Evolutionary conservation across 352 stramenopile genomes (phyloP).

Genomic region (Phytophthora quininea): DNA sequence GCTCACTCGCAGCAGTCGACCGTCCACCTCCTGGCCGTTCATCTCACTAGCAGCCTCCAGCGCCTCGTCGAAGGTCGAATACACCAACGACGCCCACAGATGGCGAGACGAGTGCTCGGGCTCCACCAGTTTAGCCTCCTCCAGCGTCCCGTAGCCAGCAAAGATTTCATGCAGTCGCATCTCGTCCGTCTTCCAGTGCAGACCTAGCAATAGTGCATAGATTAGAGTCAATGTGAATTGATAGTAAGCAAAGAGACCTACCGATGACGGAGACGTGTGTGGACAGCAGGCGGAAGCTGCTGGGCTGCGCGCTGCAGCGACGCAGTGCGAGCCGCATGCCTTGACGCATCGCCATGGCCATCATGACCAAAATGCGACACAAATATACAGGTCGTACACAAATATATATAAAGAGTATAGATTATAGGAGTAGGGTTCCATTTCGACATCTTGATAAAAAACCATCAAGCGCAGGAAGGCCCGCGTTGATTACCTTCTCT

Average conservation of each 20-base stretch:
- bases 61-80: conserved; percentile 73
- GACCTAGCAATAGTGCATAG: conserved; percentile 32
- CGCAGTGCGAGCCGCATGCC: conserved; percentile 22
- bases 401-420: not conserved
- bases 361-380: conserved; percentile 4
- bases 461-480: not conserved
- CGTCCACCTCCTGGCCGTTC: conserved; percentile 85
- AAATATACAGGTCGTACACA: not conserved
- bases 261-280: conserved; percentile 67
- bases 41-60: conserved; percentile 74
- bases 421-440: not conserved
- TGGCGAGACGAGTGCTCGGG: conserved; percentile 68
- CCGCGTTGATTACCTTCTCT: not conserved
- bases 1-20: conserved; percentile 75
- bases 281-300: conserved; percentile 30
- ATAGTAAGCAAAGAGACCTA: conserved; percentile 17
- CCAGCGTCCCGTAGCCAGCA: conserved; percentile 51
- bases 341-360: conserved; percentile 12
- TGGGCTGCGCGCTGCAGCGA: conserved; percentile 6
- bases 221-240: not conserved
- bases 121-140: conserved; percentile 61
- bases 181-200: conserved; percentile 87
- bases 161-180: conserved; percentile 69
- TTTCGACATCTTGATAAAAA: not conserved
- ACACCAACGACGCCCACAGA: conserved; percentile 68